Evolutionary conservation across 73 alveolate species (phyloP), one percentile per base, ranked within the genome.

Genomic region (Stentor roeselii): DNA sequence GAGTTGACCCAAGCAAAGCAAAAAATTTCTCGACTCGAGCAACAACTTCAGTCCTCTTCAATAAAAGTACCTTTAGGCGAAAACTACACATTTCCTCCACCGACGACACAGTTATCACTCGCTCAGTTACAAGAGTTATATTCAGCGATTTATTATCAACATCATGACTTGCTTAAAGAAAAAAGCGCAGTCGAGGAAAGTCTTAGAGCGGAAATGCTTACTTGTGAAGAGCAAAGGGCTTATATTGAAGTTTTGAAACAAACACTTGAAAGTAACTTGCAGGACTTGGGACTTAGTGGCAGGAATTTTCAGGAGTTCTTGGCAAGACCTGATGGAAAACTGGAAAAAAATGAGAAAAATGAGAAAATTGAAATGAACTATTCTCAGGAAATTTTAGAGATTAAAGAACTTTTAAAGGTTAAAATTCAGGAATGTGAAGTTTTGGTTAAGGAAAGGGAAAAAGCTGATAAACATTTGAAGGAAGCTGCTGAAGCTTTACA

Each of bases 401-500:
- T 15, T 27, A 31, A 32, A 35, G 75, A 76, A 37, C 11, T 27
- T 36, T 35, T 76, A 41, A 0, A 76, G 36, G 60, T 6, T 14
- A 37, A 39, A n/a, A 27, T 21, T 27, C 14, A 37, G 2, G 60
- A 76, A 2, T 39, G 74, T 39, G 84, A 76, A 2, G 74, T 67
- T 21, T 76, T 21, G 14, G 34, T 21, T 21, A 15, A 76, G 14
- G 60, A 37, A 39, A 76, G 74, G 2, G 0, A 14, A 39, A 2
- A 21, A 27, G 6, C 84, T 21, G 74, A 76, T 76, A 76, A 37
- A 32, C 75, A 76, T 2, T 40, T 76, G 0, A n/a, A 76, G 39
- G 74, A 41, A 76, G 84, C 84, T 76, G 84, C 74, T 0, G 75
- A 76, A 21, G 84, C 84, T 2, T 2, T 76, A 76, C 60, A 37